Conservation (phyloP, 2,329 filamentous ascomycete species). For the Phyllosticta citriasiana region DNA sequence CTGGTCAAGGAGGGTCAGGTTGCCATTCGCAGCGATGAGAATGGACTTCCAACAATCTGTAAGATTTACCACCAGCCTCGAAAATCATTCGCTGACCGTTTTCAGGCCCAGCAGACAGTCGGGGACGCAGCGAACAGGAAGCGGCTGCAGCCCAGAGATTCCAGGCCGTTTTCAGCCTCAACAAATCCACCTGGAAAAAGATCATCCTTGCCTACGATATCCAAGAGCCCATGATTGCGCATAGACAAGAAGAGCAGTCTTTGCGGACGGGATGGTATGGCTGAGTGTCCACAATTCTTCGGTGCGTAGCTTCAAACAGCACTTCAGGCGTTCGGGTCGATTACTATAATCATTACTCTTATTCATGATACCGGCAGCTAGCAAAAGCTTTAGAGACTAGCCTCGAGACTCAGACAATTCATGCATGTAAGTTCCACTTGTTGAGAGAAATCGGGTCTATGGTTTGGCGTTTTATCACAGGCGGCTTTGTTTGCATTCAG, state of each 20-base stretch:
- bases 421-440: neutral
- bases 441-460: neutral
- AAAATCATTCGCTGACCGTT: constrained; percentile 1
- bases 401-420: neutral
- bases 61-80: constrained; percentile 31
- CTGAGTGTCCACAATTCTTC: constrained; percentile 21
- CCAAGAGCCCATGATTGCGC: constrained; percentile 71
- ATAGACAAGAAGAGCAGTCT: constrained; percentile 53
- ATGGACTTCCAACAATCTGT: constrained; percentile 72
- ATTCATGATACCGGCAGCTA: neutral
- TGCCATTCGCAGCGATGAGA: constrained; percentile 61
- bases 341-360: neutral
- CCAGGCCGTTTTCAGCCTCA: constrained; percentile 80
- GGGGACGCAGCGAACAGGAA: constrained; percentile 43
- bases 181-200: constrained; percentile 73
- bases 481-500: neutral
- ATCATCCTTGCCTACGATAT: constrained; percentile 70
- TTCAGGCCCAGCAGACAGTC: constrained; percentile 36
- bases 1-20: constrained; percentile 78
- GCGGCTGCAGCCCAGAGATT: constrained; percentile 50
- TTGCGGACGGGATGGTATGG: constrained; percentile 57
- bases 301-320: neutral
- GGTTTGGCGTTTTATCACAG: neutral
- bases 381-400: neutral
- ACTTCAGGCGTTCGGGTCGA: neutral